Percentiles rank a stretch among this genome's conserved stretches.
These are phyloP conservation scores for Hsuehochloa calcarea DNA, from an alignment of 176 grass and related monocot genomes.

Conservation along the genomic window DNA sequence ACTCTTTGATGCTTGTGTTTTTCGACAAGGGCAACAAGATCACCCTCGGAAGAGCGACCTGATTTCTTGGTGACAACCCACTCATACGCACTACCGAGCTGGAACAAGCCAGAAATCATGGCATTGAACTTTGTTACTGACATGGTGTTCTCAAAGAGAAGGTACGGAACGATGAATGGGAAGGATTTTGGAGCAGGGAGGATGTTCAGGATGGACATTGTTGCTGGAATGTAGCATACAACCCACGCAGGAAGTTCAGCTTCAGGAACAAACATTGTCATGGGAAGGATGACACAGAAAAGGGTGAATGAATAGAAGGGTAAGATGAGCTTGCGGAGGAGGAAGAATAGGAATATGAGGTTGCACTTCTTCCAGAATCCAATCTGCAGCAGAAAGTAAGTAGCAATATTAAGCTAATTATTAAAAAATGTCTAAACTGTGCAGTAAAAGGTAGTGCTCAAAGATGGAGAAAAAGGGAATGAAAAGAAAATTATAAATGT, in stretches of 20 bases:
- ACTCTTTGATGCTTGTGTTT: conserved; percentile 56
- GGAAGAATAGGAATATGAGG: conserved; percentile 90
- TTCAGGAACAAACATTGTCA: conserved; percentile 90
- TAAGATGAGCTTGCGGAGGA: conserved; percentile 77
- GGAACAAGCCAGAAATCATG: conserved; percentile 87
- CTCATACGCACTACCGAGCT: conserved; percentile 79
- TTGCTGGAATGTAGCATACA: conserved; percentile 80
- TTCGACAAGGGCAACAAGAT: conserved; percentile 47
- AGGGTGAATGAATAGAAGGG: conserved; percentile 89
- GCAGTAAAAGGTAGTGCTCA: background rate
- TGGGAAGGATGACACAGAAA: conserved; percentile 81
- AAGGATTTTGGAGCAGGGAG: conserved; percentile 76
- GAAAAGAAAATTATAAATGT: background rate
- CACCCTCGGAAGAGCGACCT: conserved; percentile 62
- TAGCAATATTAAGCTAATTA: conserved; percentile 3
- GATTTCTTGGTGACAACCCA: conserved; percentile 96
- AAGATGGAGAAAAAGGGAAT: background rate
- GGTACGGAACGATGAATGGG: conserved; percentile 81
- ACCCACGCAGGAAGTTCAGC: conserved; percentile 80
- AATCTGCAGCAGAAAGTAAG: conserved; percentile 57
- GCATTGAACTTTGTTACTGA: conserved; percentile 94
- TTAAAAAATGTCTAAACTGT: conserved; percentile 7
- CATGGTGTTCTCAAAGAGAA: conserved; percentile 91
- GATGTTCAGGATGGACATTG: conserved; percentile 80
- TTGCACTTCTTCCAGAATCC: conserved; percentile 88